Evolutionary conservation across 176 grass and related monocot species (phyloP).

Genomic region (barley (Hordeum vulgare)): DNA sequence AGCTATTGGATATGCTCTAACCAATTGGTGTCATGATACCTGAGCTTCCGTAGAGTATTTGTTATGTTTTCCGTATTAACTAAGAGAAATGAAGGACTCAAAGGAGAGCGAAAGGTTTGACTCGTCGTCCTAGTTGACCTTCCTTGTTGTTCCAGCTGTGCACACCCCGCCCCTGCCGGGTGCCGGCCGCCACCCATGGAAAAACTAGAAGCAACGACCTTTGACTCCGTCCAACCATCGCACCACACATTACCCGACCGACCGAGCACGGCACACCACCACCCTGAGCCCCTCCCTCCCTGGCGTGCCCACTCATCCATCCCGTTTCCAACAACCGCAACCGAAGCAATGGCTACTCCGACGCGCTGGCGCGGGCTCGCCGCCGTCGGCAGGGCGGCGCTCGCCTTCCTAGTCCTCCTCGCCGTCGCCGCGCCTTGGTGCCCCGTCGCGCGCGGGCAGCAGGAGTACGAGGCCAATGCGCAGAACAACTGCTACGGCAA

Average conservation of each 20-base stretch:
- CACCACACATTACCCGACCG: background rate
- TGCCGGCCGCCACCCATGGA: background rate
- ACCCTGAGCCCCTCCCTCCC: no score
- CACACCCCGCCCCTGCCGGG: background rate
- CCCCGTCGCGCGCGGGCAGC: conserved; percentile 33
- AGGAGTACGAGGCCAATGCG: conserved; percentile 48
- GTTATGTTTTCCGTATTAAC: background rate
- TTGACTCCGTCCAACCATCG: background rate
- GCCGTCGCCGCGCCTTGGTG: background rate
- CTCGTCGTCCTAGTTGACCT: background rate
- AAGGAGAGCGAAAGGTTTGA: background rate
- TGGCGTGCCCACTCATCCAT: no score
- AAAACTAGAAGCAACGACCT: background rate
- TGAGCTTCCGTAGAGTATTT: background rate
- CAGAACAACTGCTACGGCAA: conserved; percentile 40
- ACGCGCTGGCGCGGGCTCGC: background rate
- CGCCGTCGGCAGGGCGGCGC: background rate
- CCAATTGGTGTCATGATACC: background rate
- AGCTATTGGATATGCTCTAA: no score
- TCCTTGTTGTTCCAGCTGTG: background rate
- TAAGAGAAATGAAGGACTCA: background rate
- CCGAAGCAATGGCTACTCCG: background rate
- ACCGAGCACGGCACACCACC: background rate
- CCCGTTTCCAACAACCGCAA: background rate
- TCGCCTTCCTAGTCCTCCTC: conserved; percentile 1